Percentiles rank a stretch among this genome's conserved stretches.
Conservation (phyloP, 2,329 filamentous ascomycete species). For the Neofusicoccum parvum region DNA sequence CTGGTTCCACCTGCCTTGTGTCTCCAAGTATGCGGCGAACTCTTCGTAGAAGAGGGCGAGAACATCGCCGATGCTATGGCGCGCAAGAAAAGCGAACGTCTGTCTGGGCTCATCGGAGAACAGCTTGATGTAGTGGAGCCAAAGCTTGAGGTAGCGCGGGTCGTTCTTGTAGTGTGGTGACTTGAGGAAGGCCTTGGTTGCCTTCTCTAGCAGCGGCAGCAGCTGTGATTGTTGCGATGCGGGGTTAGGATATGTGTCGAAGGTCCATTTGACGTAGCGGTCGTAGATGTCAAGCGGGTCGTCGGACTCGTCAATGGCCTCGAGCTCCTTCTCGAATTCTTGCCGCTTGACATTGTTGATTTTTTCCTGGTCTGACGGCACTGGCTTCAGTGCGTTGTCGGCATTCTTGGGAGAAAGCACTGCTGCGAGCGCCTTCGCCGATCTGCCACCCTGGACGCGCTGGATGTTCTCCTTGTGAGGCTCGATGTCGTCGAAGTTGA, state of each 20-base stretch:
- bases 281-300: conserved; percentile 96
- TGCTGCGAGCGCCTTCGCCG: conserved; percentile 83
- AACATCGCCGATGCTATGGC: conserved; percentile 82
- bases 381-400: conserved; percentile 50
- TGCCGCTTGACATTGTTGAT: conserved; percentile 78
- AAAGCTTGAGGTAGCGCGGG: conserved; percentile 87
- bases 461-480: conserved; percentile 98
- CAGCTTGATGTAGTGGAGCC: conserved; percentile 90
- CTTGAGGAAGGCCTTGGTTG: conserved; percentile 86
- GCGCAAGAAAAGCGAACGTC: conserved; percentile 86
- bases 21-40: conserved; percentile 90
- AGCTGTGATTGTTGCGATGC: conserved; percentile 90
- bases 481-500: conserved; percentile 88
- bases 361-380: conserved; percentile 66
- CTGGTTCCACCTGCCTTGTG: conserved; percentile 79
- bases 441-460: conserved; percentile 82
- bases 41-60: conserved; percentile 96
- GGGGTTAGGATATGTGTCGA: conserved; percentile 93
- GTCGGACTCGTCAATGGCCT: conserved; percentile 79
- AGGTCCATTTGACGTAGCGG: conserved; percentile 94
- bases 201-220: conserved; percentile 84
- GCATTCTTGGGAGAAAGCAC: conserved; percentile 67
- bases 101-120: conserved; percentile 94
- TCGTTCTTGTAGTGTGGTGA: conserved; percentile 92
- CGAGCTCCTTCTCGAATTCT: conserved; percentile 83